Evolutionary conservation across 2,329 filamentous ascomycete genomes (phyloP), one percentile per base, ranked within the genome.

Genomic region (Phialophora tarda): DNA sequence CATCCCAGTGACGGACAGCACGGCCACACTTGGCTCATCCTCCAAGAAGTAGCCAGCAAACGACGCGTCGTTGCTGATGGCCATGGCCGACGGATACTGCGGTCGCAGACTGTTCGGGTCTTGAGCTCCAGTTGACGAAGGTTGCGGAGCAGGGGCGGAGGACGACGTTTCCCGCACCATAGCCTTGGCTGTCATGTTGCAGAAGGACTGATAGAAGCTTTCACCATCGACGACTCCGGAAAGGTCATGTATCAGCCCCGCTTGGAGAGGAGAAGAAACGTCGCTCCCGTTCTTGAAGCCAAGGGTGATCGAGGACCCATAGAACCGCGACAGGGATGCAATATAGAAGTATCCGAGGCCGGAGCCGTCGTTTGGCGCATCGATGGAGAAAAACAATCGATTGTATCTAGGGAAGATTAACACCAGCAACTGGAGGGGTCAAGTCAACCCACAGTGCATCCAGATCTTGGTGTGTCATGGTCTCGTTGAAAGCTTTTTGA

Each of bases 41-140:
- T 79, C 76, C n/a, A 82, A 76, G 61, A 78, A 82, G 70, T 83
- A 84, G 2, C 82, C 82, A 21, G 77, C 76, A 32, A 82, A 70
- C 3, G 77, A 74, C 14, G 77, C 72, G 32, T 75, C 74, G 0
- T 72, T 61, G 24, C 77, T 73, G 21, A 78, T 71, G 1, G 78
- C 59, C 28, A 77, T 71, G 1, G 80, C 72, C 21, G 77, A 71
- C 0, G 80, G 80, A 58, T 80, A 81, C 10, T 32, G 14, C 38
- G 73, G 73, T 26, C 53, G 17, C 17, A 63, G 53, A 14, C 65
- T 11, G 56, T 54, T 24, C 3, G 59, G 8, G 63, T 58, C n/a
- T 50, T 28, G 47, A 1, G 28, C 47, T 34, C 21, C n/a, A 66
- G 65, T 24, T 6, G 41, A n/a, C 11, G 50, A 44, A 14, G 55